phyloP scores from a whole-genome alignment of 768 basidiomycete genomes.

The Lentinula edodes region DNA sequence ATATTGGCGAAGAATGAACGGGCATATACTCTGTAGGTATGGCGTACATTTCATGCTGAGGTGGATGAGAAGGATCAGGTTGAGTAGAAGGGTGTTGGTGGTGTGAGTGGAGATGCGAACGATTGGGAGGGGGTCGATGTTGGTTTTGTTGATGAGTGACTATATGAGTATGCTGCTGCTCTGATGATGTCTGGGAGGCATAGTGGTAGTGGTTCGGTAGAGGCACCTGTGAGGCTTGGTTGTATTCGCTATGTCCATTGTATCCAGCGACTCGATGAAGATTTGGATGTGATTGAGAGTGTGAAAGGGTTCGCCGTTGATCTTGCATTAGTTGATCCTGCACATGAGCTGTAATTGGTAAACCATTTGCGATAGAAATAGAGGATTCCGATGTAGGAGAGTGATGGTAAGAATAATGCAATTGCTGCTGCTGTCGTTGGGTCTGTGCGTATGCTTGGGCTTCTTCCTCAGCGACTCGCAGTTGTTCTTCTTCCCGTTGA shows the following conservation, averaged over 20 bases:
- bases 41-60: conserved; percentile 29
- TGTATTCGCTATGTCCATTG: not conserved
- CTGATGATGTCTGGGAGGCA: not conserved
- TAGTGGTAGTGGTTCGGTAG: not conserved
- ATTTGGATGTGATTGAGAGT: conserved; percentile 1
- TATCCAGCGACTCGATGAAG: not conserved
- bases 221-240: not conserved
- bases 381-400: not conserved
- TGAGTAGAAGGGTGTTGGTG: conserved; percentile 11
- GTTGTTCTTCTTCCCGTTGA: conserved; percentile 5
- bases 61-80: conserved; percentile 8
- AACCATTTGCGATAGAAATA: not conserved
- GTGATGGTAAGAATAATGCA: not conserved
- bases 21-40: conserved; percentile 20
- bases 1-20: not conserved
- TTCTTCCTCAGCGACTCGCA: conserved; percentile 3
- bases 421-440: not conserved
- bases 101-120: conserved; percentile 1
- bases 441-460: not conserved
- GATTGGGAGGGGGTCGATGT: conserved; percentile 1
- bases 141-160: conserved; percentile 3
- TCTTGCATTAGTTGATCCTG: conserved; percentile 2
- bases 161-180: conserved; percentile 1
- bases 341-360: not conserved
- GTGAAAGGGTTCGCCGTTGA: not conserved